Evolutionary conservation across 1,284 basidiomycete species (phyloP).

Genomic region (Apiotrichum porosum): DNA sequence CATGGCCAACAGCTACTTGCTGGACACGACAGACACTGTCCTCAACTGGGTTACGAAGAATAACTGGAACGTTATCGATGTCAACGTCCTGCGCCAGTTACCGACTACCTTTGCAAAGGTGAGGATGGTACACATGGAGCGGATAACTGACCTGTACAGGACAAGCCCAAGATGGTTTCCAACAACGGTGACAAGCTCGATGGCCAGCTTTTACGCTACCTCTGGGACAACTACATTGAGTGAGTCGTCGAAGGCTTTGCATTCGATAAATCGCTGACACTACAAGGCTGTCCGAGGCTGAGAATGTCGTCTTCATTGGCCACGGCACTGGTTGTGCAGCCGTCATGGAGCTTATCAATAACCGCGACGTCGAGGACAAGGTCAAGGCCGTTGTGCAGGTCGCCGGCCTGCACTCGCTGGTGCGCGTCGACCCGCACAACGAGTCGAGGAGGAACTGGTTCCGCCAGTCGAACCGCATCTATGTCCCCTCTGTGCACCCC

Average conservation of each 20-base stretch:
- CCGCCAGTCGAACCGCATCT: conserved; percentile 38
- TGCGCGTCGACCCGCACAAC: conserved; percentile 41
- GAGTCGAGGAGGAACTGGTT: conserved; percentile 43
- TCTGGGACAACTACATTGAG: conserved; percentile 96
- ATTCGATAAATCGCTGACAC: background rate
- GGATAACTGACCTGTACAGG: conserved; percentile 15
- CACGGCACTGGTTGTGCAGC: conserved; percentile 76
- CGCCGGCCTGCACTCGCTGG: conserved; percentile 57
- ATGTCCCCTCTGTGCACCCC: conserved; percentile 39
- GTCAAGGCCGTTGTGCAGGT: conserved; percentile 72
- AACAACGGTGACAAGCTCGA: conserved; percentile 27
- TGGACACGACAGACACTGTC: conserved; percentile 77
- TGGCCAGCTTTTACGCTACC: conserved; percentile 63
- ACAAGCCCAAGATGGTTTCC: conserved; percentile 25
- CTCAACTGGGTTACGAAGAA: conserved; percentile 64
- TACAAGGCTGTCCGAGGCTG: conserved; percentile 62
- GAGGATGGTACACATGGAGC: background rate
- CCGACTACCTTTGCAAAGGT: conserved; percentile 40
- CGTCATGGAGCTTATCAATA: conserved; percentile 66
- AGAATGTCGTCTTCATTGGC: conserved; percentile 73
- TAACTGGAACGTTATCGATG: conserved; percentile 72
- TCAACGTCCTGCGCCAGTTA: conserved; percentile 75
- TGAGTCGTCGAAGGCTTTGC: conserved; percentile 49
- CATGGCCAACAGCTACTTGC: conserved; percentile 72
- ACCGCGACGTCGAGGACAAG: conserved; percentile 59